These are phyloP conservation scores for Citrus inodora DNA, from an alignment of 345 rosid species.

Conservation along the genomic window DNA sequence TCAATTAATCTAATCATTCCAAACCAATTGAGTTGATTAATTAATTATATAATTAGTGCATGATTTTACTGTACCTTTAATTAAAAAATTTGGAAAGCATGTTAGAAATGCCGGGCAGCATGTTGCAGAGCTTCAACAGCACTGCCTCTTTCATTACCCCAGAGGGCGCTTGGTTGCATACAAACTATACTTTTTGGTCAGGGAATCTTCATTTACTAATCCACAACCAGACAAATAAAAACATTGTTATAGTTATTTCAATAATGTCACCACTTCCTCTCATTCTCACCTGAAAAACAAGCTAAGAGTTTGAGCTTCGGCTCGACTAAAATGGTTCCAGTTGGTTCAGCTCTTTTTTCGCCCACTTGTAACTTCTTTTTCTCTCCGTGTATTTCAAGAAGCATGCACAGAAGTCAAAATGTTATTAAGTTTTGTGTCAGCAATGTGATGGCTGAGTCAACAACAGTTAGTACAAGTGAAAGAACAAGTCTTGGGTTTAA, in stretches of 20 bases:
- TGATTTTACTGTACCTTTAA: not conserved
- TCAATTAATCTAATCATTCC: not conserved
- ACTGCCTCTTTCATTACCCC: not conserved
- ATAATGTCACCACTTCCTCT: not conserved
- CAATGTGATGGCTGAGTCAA: not conserved
- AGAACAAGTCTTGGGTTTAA: conserved; percentile 38
- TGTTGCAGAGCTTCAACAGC: not conserved
- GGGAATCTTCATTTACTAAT: not conserved
- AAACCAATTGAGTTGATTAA: not conserved
- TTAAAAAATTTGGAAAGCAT: not conserved
- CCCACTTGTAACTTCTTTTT: not conserved
- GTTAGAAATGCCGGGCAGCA: not conserved
- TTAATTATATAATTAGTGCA: too few species aligned
- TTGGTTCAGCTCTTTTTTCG: not conserved
- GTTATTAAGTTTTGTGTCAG: not conserved
- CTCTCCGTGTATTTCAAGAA: not conserved
- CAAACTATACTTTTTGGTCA: not conserved
- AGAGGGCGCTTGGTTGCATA: not conserved
- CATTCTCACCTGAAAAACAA: conserved; percentile 1
- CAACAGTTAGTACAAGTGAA: not conserved
- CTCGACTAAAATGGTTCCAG: conserved; percentile 20
- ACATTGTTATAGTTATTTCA: not conserved
- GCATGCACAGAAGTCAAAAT: not conserved
- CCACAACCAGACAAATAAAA: not conserved
- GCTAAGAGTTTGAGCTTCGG: not conserved